phyloP scores from a whole-genome alignment of 805 yeast species.

The Candida takata region DNA sequence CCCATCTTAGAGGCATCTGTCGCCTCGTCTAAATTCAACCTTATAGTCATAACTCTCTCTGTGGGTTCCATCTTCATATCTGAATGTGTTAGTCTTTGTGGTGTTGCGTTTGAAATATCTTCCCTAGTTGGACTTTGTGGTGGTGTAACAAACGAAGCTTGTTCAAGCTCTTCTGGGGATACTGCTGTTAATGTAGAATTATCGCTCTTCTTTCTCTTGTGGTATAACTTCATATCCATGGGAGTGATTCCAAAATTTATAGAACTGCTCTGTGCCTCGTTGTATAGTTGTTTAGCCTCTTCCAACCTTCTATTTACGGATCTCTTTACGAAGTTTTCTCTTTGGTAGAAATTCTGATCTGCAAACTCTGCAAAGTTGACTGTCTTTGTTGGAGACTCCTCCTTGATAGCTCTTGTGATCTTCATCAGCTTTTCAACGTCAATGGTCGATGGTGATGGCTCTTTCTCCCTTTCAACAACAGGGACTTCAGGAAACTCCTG shows the following conservation, averaged over 20 bases:
- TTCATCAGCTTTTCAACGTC: conserved; percentile 11
- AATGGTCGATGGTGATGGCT: conserved; percentile 4
- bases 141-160: background rate
- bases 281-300: conserved; percentile 12
- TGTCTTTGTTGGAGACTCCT: conserved; percentile 2
- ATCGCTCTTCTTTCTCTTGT: conserved; percentile 1
- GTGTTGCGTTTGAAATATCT: background rate
- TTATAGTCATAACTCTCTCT: too few relatives aligned
- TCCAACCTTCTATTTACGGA: background rate
- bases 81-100: background rate
- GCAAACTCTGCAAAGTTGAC: conserved; percentile 17
- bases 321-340: background rate
- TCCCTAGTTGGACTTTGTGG: background rate
- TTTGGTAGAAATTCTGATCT: conserved; percentile 6
- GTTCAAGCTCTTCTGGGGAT: background rate
- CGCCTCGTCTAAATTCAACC: conserved; percentile 2
- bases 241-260: conserved; percentile 14
- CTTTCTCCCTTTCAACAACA: background rate
- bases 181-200: background rate
- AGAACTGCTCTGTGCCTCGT: conserved; percentile 16
- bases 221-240: conserved; percentile 11
- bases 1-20: conserved; percentile 3
- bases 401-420: conserved; percentile 4
- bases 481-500: background rate
- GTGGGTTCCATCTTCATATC: background rate